phyloP scores from a whole-genome alignment of 176 grass and related monocot genomes.

The Pontederia crassipes region DNA sequence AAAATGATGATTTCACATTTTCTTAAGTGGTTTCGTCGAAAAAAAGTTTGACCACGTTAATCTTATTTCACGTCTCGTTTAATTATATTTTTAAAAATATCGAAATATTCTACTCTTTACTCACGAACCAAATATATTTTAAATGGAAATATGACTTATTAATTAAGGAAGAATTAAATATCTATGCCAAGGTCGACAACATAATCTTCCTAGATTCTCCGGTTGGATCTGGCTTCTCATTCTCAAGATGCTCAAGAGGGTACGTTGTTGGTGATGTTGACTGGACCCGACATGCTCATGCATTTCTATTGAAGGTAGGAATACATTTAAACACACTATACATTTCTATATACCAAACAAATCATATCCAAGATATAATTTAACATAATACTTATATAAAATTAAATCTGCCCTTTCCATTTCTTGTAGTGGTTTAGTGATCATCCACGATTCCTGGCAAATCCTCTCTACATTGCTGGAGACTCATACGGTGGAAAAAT shows the following conservation, averaged over 20 bases:
- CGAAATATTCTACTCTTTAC: too few species aligned
- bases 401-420: not conserved
- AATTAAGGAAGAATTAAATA: too few species aligned
- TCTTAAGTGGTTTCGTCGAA: too few species aligned
- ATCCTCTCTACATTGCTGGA: conserved; percentile 51
- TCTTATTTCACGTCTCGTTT: too few species aligned
- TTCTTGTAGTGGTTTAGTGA: conserved; percentile 41
- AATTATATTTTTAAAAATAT: too few species aligned
- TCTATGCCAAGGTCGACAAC: conserved; percentile 26
- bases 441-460: conserved; percentile 28
- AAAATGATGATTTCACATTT: too few species aligned
- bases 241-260: conserved; percentile 23
- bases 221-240: conserved; percentile 55
- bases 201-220: conserved; percentile 58
- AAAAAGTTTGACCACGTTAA: too few species aligned
- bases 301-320: conserved; percentile 42
- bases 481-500: conserved; percentile 54
- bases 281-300: conserved; percentile 30
- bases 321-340: not conserved
- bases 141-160: too few species aligned
- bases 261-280: conserved; percentile 31
- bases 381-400: conserved; percentile 4
- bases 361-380: not conserved
- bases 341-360: too few species aligned
- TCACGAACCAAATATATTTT: too few species aligned